Evolutionary conservation across 331 rosid species (phyloP), one percentile per base, ranked within the genome.

Genomic region (Rhamnella rubrinervis): DNA sequence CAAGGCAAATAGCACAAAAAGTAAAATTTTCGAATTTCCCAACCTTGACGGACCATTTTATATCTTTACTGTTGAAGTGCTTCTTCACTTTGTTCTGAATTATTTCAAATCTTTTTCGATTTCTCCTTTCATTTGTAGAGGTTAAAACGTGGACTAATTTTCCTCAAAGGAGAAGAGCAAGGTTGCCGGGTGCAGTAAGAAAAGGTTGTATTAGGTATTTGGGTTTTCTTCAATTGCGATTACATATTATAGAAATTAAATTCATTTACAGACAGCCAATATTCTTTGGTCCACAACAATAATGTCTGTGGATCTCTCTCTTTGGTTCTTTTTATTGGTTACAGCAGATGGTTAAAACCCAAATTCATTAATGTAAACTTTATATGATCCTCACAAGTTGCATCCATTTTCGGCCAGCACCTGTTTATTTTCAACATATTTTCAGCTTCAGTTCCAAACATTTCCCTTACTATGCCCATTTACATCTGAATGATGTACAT

Each of bases 111-210:
- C 11, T 28, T 12, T 25, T 25, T 2, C 12, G 18, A 5, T 19
- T 62, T 37, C 55, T 0, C 56, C 35, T 35, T 52, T 46, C 46
- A 23, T 49, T 65, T 77, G 78, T 75, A 95, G 99, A 95, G 99
- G 84, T 87, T 95, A 67, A 84, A 64, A 62, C 88, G 93, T 14
- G 97, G 96, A 60, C 75, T 89, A 67, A 71, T 74, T 69, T 84
- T 71, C 76, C 97, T 91, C 52, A 71, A 68, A 71, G 83, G 86
- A 23, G 91, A 89, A 64, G 97, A 80, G 72, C 92, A 75, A 68
- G 75, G 89, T 53, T 89, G 97, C 83, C 87, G 81, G 67, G 76
- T 84, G 73, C 97, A 91, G 72, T 91, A 80, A 83, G 11, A 66
- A 50, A 59, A 59, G 75, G 59, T 59, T 69, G 73, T 61, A 59